Conservation (phyloP, 176 grass and related monocot species). For the Panicum miliaceum region DNA sequence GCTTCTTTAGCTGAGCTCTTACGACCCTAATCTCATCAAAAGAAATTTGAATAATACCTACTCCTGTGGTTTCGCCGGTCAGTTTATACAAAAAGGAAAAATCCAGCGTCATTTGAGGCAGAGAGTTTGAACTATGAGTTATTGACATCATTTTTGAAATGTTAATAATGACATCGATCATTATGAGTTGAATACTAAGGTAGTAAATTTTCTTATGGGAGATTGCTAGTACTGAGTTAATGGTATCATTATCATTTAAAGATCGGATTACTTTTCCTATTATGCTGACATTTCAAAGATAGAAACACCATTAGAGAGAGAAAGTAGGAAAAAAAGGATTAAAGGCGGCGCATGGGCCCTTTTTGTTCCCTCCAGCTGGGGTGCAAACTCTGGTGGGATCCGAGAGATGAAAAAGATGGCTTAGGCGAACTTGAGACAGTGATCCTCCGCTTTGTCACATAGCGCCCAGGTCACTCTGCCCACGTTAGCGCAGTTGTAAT, state of each 20-base stretch:
- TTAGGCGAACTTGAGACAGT: slow-evolving; percentile 30
- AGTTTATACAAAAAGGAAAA: background rate
- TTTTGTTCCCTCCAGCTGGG: slow-evolving; percentile 20
- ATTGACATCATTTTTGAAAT: background rate
- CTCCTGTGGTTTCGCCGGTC: background rate
- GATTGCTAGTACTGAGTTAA: background rate
- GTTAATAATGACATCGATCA: background rate
- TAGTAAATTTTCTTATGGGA: too few relatives aligned
- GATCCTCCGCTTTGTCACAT: slow-evolving; percentile 19
- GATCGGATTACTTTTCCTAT: background rate
- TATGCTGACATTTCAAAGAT: slow-evolving; percentile 30
- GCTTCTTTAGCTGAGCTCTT: background rate
- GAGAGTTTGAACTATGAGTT: slow-evolving; percentile 1
- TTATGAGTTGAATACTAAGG: background rate
- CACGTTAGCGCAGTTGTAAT: slow-evolving; percentile 33
- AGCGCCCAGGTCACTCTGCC: slow-evolving; percentile 30
- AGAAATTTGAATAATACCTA: background rate
- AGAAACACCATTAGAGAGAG: background rate
- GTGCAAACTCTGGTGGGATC: slow-evolving; percentile 35
- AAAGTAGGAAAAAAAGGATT: background rate
- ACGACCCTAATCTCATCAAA: background rate
- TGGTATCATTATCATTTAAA: background rate
- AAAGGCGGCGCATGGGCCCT: background rate
- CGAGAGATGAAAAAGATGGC: slow-evolving; percentile 23
- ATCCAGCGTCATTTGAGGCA: background rate